Percentiles rank a stretch among this genome's conserved stretches.
These are phyloP conservation scores for Endoconidiophora laricicola DNA, from an alignment of 2,329 filamentous ascomycete species.

Conservation along the genomic window DNA sequence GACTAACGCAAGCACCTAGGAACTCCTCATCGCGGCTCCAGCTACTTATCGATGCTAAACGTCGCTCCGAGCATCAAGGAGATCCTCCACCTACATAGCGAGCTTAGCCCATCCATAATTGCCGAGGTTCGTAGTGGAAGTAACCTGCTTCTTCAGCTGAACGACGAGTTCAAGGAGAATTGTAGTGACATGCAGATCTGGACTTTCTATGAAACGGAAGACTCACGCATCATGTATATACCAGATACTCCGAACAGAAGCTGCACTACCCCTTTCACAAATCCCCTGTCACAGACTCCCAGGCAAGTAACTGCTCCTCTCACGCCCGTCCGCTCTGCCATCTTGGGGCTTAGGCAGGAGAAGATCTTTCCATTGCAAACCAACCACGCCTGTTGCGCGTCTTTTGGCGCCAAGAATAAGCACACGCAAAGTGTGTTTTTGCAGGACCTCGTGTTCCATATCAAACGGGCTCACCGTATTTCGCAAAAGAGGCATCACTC, in stretches of 20 bases:
- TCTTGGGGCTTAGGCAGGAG: conserved; percentile 34
- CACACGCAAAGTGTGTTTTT: conserved; percentile 29
- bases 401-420: conserved; percentile 33
- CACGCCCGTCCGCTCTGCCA: conserved; percentile 38
- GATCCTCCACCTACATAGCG: conserved; percentile 33
- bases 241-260: too few species aligned
- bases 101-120: conserved; percentile 33
- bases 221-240: conserved; percentile 17
- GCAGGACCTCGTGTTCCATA: conserved; percentile 20
- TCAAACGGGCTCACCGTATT: conserved; percentile 21
- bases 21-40: conserved; percentile 46
- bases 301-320: conserved; percentile 31
- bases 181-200: conserved; percentile 42
- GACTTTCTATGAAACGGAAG: conserved; percentile 47
- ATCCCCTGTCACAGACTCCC: too few species aligned
- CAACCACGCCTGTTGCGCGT: conserved; percentile 37
- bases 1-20: conserved; percentile 20
- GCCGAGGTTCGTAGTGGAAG: conserved; percentile 34
- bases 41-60: conserved; percentile 41
- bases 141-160: conserved; percentile 29
- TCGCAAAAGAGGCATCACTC: conserved; percentile 24
- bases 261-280: conserved; percentile 20
- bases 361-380: conserved; percentile 36
- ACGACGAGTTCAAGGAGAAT: conserved; percentile 39
- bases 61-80: conserved; percentile 37